These are phyloP conservation scores for Chaetomiaceae sp. DNA, from an alignment of 2,329 filamentous ascomycete genomes.

Conservation along the genomic window DNA sequence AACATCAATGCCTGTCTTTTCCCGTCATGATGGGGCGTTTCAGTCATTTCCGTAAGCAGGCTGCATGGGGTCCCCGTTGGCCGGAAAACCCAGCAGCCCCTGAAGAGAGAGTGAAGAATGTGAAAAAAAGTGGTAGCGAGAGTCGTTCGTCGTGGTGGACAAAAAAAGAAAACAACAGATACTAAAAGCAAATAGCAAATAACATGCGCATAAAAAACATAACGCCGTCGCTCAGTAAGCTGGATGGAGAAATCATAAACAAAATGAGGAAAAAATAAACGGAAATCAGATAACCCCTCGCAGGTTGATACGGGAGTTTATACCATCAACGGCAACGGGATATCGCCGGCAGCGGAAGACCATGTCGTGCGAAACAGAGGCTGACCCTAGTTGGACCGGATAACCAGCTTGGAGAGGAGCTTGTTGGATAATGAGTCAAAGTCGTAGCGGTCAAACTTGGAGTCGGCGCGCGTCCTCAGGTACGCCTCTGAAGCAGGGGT, in stretches of 20 bases:
- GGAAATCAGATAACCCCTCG: constrained; percentile 2
- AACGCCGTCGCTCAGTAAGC: constrained; percentile 27
- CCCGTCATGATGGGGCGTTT: constrained; percentile 26
- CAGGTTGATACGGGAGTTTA: constrained; percentile 26
- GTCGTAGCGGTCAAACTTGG: constrained; percentile 84
- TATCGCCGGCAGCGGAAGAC: constrained; percentile 4
- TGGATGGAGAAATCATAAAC: constrained; percentile 24
- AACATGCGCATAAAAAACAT: constrained; percentile 10
- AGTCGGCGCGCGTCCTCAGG: constrained; percentile 70
- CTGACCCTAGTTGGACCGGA: constrained; percentile 73
- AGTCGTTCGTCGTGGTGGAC: constrained; percentile 4
- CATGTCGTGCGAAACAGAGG: constrained; percentile 2
- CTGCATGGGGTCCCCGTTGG: constrained; percentile 16
- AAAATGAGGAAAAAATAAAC: constrained; percentile 29
- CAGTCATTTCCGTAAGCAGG: constrained; percentile 28
- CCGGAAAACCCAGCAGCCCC: constrained; percentile 23
- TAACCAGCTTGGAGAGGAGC: constrained; percentile 93
- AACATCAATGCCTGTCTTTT: constrained; percentile 17
- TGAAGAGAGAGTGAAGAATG: constrained; percentile 22
- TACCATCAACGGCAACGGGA: constrained; percentile 18
- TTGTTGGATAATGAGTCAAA: constrained; percentile 97
- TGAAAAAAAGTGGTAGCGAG: constrained; percentile 12
- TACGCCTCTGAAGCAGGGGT: constrained; percentile 69
- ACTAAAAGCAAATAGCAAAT: not conserved
- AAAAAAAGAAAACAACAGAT: constrained; percentile 6